Evolutionary conservation across 2,329 filamentous ascomycete species (phyloP).

Genomic region (Fusarium torreyae): DNA sequence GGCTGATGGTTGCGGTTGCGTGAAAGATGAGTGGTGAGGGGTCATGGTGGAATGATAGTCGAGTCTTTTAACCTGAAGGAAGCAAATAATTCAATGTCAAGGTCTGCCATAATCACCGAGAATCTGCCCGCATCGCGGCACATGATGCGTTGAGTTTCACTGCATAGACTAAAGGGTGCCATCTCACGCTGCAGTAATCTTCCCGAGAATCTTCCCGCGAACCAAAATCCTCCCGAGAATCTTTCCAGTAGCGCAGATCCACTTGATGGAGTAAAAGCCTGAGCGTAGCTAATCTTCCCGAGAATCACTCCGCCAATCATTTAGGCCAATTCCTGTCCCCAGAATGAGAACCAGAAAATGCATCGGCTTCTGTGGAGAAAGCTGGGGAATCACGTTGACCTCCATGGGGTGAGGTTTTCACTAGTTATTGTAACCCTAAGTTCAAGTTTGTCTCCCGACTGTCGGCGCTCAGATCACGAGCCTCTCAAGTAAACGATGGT

Average conservation of each 20-base stretch:
- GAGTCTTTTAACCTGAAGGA: background rate
- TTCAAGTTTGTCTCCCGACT: constrained; percentile 1
- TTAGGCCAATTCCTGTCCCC: background rate
- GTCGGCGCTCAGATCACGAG: background rate
- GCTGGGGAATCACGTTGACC: constrained; percentile 26
- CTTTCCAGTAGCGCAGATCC: background rate
- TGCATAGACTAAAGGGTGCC: background rate
- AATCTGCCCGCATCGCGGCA: background rate
- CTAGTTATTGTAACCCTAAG: background rate
- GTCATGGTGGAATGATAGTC: constrained; percentile 1
- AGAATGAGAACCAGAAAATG: constrained; percentile 10
- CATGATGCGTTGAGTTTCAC: constrained; percentile 10
- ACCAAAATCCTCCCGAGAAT: constrained; percentile 25
- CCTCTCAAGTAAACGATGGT: background rate
- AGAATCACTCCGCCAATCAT: constrained; percentile 6
- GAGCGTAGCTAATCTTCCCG: background rate
- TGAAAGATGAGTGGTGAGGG: background rate
- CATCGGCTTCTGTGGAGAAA: constrained; percentile 21
- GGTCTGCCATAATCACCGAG: background rate
- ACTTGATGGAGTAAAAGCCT: background rate
- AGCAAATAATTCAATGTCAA: too few relatives aligned
- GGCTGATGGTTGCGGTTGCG: background rate
- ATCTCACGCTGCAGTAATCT: background rate
- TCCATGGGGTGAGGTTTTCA: constrained; percentile 27
- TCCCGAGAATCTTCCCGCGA: constrained; percentile 7